These are phyloP conservation scores for Mortierella sp. DNA, from an alignment of 371 early-diverging fungal species.

Conservation along the genomic window DNA sequence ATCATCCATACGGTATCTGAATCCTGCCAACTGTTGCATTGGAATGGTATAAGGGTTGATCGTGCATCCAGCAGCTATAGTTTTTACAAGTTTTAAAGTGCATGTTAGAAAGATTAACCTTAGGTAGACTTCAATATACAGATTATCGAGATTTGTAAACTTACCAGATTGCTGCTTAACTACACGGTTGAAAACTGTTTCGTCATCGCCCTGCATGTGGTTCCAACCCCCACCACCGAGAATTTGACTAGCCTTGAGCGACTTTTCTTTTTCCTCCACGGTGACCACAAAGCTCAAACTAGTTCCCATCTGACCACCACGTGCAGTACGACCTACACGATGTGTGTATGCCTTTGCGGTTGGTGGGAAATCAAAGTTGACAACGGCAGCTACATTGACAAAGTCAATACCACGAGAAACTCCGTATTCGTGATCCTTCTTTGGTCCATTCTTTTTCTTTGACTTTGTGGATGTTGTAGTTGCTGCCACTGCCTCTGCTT, in stretches of 20 bases:
- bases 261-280: slow-evolving; percentile 61
- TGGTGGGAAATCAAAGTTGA: slow-evolving; percentile 98
- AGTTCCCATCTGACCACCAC: slow-evolving; percentile 93
- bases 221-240: slow-evolving; percentile 44
- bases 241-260: slow-evolving; percentile 46
- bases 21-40: slow-evolving; percentile 90
- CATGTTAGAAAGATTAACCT: not conserved
- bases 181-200: slow-evolving; percentile 78
- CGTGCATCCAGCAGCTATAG: slow-evolving; percentile 63
- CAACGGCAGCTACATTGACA: slow-evolving; percentile 91
- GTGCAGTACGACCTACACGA: slow-evolving; percentile 97
- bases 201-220: slow-evolving; percentile 63
- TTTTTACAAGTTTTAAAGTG: not conserved
- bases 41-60: slow-evolving; percentile 89
- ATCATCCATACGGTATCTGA: slow-evolving; percentile 92
- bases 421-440: slow-evolving; percentile 90
- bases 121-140: not conserved
- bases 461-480: slow-evolving; percentile 40
- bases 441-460: slow-evolving; percentile 60
- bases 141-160: not conserved
- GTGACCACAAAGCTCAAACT: slow-evolving; percentile 87
- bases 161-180: slow-evolving; percentile 74
- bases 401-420: slow-evolving; percentile 99
- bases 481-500: not conserved
- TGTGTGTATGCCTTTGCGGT: slow-evolving; percentile 95